Conservation (phyloP, 768 basidiomycete species). For the Rhizopogon vesiculosus region DNA sequence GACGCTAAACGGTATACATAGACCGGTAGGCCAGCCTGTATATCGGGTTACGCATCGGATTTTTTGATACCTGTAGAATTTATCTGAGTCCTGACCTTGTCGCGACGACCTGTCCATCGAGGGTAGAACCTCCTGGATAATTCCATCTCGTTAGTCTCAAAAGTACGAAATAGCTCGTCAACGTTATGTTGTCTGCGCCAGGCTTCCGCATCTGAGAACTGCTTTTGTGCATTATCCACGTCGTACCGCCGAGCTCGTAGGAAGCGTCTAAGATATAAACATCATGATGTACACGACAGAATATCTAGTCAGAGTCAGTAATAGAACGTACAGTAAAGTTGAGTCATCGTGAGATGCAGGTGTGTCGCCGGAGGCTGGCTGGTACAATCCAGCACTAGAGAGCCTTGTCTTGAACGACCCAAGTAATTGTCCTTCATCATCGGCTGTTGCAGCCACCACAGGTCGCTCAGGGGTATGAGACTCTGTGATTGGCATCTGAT, state of each 20-base stretch:
- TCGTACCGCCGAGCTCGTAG: conserved; percentile 76
- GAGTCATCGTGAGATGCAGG: conserved; percentile 57
- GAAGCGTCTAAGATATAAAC: conserved; percentile 56
- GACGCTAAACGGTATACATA: conserved; percentile 77
- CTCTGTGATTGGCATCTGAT: neutral
- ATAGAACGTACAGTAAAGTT: conserved; percentile 53
- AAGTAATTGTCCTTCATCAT: conserved; percentile 18
- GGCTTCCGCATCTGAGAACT: conserved; percentile 61
- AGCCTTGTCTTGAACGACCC: conserved; percentile 51
- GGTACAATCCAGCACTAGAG: conserved; percentile 47
- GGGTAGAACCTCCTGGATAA: conserved; percentile 63
- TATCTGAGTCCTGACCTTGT: conserved; percentile 46
- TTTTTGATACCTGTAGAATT: neutral
- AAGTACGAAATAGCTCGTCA: conserved; percentile 55
- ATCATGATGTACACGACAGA: neutral
- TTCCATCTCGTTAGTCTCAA: conserved; percentile 58
- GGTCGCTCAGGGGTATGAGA: neutral
- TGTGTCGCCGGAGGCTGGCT: conserved; percentile 24
- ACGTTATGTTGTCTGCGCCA: conserved; percentile 68
- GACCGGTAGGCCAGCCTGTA: conserved; percentile 61
- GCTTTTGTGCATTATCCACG: conserved; percentile 55
- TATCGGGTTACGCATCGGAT: neutral
- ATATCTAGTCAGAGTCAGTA: neutral
- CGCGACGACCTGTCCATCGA: conserved; percentile 74
- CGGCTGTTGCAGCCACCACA: neutral